Percentiles rank a stretch among this genome's conserved stretches.
These are phyloP conservation scores for Amesomyces nigricolor DNA, from an alignment of 2,329 filamentous ascomycete genomes.

Conservation along the genomic window DNA sequence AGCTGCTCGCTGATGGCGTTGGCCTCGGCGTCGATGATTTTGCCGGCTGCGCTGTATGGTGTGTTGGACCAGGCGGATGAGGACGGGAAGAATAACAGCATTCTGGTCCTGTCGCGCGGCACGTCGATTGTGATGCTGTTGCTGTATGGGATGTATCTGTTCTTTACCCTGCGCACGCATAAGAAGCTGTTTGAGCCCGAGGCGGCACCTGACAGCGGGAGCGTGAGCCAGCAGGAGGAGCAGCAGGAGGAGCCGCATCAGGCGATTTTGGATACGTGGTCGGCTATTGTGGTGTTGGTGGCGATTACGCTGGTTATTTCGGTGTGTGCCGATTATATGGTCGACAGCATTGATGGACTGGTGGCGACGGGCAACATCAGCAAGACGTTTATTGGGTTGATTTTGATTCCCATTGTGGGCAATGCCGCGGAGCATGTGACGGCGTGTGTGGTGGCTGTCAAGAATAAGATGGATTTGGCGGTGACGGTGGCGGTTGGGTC, in stretches of 20 bases:
- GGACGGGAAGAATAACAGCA: constrained; percentile 46
- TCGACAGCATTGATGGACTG: constrained; percentile 68
- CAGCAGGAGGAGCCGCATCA: constrained; percentile 37
- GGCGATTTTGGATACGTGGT: constrained; percentile 53
- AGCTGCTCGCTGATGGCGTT: constrained; percentile 70
- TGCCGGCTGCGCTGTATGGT: constrained; percentile 69
- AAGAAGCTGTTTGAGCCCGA: constrained; percentile 63
- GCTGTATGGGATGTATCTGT: constrained; percentile 70
- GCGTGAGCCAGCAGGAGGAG: constrained; percentile 21
- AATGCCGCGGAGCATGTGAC: constrained; percentile 80
- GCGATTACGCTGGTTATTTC: constrained; percentile 65
- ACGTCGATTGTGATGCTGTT: constrained; percentile 69
- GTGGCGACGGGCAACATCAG: constrained; percentile 66
- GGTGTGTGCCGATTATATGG: constrained; percentile 70
- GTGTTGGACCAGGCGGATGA: constrained; percentile 47
- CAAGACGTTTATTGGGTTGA: constrained; percentile 75
- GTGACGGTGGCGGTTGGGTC: constrained; percentile 79
- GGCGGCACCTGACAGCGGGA: constrained; percentile 22
- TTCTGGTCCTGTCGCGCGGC: constrained; percentile 67
- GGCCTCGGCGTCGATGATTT: constrained; percentile 70
- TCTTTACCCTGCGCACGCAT: constrained; percentile 73
- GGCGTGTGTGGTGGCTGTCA: constrained; percentile 69
- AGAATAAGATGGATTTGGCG: constrained; percentile 70
- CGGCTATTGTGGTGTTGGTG: constrained; percentile 62
- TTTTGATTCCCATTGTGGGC: constrained; percentile 72